phyloP scores from a whole-genome alignment of 148 eudicot species.

The Camellia granthamiana region DNA sequence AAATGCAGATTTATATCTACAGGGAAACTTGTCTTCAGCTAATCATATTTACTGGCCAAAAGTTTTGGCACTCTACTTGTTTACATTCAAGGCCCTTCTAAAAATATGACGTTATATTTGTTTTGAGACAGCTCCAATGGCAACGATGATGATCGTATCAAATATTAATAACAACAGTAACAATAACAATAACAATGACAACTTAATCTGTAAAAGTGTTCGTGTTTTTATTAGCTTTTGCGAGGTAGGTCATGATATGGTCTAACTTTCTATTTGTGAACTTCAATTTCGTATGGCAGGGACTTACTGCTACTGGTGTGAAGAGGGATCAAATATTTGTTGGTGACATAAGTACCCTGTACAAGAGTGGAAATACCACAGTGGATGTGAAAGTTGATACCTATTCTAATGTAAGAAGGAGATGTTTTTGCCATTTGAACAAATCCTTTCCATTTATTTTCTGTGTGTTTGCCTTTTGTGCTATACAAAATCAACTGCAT shows the following conservation, averaged over 20 bases:
- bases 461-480: not conserved
- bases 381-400: conserved; percentile 89
- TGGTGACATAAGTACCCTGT: conserved; percentile 78
- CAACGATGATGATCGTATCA: not conserved
- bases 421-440: not conserved
- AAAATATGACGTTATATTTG: not conserved
- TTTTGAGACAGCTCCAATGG: not conserved
- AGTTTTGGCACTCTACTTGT: not conserved
- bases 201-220: not conserved
- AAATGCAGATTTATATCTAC: no score
- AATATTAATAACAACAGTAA: not conserved
- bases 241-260: not conserved
- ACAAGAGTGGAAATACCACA: conserved; percentile 62
- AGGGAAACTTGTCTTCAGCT: no score
- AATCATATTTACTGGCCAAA: not conserved
- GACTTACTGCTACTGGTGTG: conserved; percentile 79
- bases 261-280: conserved; percentile 1
- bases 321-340: conserved; percentile 71
- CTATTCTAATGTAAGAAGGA: conserved; percentile 64
- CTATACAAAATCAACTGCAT: not conserved
- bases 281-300: conserved; percentile 40
- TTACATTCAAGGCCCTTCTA: not conserved
- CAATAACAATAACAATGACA: not conserved
- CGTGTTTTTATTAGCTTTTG: not conserved
- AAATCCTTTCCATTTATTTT: not conserved